A percentile compares a stretch with the other conserved stretches of the same genome.
phyloP scores from a whole-genome alignment of 2,329 filamentous ascomycete species.

The Fusarium luffae region DNA sequence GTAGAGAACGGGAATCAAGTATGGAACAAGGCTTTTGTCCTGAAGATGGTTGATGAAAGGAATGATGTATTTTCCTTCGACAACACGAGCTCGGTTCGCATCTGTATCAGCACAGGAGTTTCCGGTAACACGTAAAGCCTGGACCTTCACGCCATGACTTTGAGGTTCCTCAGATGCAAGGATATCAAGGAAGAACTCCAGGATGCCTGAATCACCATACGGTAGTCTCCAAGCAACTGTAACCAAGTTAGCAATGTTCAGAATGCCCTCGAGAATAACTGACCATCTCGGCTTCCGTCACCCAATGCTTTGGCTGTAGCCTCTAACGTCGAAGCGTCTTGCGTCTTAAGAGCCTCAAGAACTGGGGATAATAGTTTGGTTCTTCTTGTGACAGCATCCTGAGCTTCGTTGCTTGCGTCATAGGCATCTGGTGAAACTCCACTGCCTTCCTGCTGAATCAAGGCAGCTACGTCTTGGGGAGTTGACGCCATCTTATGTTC shows the following conservation, averaged over 20 bases:
- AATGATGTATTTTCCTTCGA: constrained; percentile 60
- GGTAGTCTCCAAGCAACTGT: constrained; percentile 67
- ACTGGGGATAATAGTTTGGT: constrained; percentile 52
- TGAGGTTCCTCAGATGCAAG: constrained; percentile 53
- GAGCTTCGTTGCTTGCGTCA: constrained; percentile 44
- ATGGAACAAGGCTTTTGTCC: constrained; percentile 60
- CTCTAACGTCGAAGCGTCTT: constrained; percentile 55
- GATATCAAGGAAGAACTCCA: constrained; percentile 65
- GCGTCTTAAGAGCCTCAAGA: constrained; percentile 52
- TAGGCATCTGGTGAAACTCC: constrained; percentile 42
- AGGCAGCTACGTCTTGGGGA: constrained; percentile 52
- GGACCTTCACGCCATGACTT: constrained; percentile 59
- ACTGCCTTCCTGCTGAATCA: constrained; percentile 52
- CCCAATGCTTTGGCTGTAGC: constrained; percentile 63
- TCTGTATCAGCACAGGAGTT: constrained; percentile 74
- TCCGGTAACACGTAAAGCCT: constrained; percentile 67
- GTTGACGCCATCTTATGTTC: constrained; percentile 43
- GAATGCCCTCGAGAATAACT: constrained; percentile 37
- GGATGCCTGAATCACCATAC: constrained; percentile 66
- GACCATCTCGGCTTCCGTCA: constrained; percentile 66
- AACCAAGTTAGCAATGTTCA: not conserved
- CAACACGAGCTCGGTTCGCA: constrained; percentile 67
- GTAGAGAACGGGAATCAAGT: constrained; percentile 69
- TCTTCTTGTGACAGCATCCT: constrained; percentile 40
- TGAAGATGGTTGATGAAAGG: constrained; percentile 61